Percentiles rank a stretch among this genome's conserved stretches.
These are phyloP conservation scores for Colletotrichum sp. DNA, from an alignment of 2,329 filamentous ascomycete species.

Conservation along the genomic window DNA sequence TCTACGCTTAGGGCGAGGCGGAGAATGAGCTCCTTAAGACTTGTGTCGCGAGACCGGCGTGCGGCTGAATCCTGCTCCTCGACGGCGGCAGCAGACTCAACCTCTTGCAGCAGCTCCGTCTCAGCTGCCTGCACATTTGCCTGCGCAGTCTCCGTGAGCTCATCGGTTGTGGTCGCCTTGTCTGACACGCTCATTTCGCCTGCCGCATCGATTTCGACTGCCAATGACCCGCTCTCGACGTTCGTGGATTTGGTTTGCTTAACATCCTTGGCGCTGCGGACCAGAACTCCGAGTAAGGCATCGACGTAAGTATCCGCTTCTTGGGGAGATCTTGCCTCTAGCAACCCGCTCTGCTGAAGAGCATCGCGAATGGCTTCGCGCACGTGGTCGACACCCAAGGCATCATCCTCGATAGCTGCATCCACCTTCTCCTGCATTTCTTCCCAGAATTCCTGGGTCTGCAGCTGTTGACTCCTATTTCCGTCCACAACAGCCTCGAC, in stretches of 20 bases:
- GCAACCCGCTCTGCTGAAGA: slow-evolving; percentile 57
- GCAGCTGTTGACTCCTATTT: slow-evolving; percentile 25
- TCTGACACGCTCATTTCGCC: neutral
- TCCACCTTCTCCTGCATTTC: slow-evolving; percentile 61
- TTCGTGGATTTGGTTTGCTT: neutral
- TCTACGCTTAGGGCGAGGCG: slow-evolving; percentile 53
- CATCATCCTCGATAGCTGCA: slow-evolving; percentile 62
- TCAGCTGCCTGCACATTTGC: neutral
- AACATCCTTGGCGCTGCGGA: slow-evolving; percentile 26
- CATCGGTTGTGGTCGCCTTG: neutral
- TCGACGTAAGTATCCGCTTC: slow-evolving; percentile 56
- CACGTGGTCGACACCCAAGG: slow-evolving; percentile 54
- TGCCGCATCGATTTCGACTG: neutral
- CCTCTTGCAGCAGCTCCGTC: neutral
- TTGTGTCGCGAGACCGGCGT: slow-evolving; percentile 10
- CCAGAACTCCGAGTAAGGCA: slow-evolving; percentile 54
- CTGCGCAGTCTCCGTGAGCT: neutral
- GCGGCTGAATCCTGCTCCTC: neutral
- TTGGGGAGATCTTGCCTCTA: slow-evolving; percentile 47
- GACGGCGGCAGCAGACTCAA: neutral
- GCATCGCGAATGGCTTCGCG: slow-evolving; percentile 61
- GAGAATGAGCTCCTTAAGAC: slow-evolving; percentile 55
- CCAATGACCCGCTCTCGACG: neutral
- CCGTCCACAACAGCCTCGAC: slow-evolving; percentile 19
- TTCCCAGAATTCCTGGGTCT: slow-evolving; percentile 51